A percentile compares a stretch with the other conserved stretches of the same genome.
These are phyloP conservation scores for Plasmodium falciparum DNA, from an alignment of 169 alveolate genomes.

Conservation along the genomic window DNA sequence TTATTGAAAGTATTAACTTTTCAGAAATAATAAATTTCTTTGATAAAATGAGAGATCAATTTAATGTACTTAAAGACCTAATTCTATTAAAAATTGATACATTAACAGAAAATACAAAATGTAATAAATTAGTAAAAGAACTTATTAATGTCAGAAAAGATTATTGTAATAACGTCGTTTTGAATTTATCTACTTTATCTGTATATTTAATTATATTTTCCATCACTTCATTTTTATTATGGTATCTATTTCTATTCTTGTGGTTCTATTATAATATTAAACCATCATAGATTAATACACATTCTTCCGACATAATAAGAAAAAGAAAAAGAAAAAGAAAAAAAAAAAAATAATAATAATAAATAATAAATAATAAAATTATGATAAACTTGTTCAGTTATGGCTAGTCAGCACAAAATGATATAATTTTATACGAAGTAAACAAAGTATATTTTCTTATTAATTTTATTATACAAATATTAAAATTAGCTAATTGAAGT, in stretches of 20 bases:
- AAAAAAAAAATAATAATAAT: no score
- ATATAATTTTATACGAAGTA: no score
- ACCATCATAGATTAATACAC: neutral
- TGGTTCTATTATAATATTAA: slow-evolving; percentile 26
- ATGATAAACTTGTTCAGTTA: no score
- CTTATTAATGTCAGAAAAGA: neutral
- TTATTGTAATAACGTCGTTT: slow-evolving; percentile 23
- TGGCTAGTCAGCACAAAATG: no score
- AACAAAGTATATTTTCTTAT: no score
- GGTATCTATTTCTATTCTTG: slow-evolving; percentile 53
- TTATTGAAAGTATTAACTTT: slow-evolving; percentile 35
- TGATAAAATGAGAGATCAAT: neutral
- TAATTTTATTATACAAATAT: no score
- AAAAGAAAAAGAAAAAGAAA: no score
- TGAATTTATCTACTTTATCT: slow-evolving; percentile 16
- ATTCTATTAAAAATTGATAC: slow-evolving; percentile 2
- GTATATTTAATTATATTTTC: slow-evolving; percentile 4
- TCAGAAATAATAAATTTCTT: neutral
- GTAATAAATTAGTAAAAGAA: slow-evolving; percentile 18
- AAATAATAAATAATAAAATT: no score
- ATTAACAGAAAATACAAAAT: slow-evolving; percentile 10
- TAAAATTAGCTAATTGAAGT: no score
- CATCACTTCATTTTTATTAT: slow-evolving; percentile 21
- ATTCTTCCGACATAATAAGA: neutral
- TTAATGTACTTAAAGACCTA: neutral